Conservation (phyloP, 805 yeast genomes). For the Wickerhamiella dianesei region DNA sequence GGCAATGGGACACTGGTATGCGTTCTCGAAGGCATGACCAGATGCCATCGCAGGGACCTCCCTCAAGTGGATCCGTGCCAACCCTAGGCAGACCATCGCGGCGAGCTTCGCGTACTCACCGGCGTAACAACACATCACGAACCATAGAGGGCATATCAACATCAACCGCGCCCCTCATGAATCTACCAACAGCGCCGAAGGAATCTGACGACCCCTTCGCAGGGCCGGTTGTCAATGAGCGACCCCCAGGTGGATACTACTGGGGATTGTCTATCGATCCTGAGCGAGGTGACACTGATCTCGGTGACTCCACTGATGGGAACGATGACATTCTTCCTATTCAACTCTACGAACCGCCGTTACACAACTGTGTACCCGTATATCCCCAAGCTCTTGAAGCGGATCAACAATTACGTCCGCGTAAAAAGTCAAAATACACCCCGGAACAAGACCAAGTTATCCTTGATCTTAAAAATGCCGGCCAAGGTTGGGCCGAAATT, state of each 20-base stretch:
- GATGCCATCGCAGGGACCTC: no score
- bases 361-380: slow-evolving; percentile 28
- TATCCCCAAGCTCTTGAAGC: slow-evolving; percentile 33
- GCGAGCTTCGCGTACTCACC: not conserved
- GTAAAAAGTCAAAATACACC: slow-evolving; percentile 55
- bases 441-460: slow-evolving; percentile 56
- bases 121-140: slow-evolving; percentile 6
- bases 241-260: slow-evolving; percentile 17
- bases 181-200: not conserved
- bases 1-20: no score
- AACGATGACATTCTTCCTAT: slow-evolving; percentile 13
- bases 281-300: slow-evolving; percentile 3
- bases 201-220: not conserved
- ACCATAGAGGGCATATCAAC: slow-evolving; percentile 1
- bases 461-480: slow-evolving; percentile 44
- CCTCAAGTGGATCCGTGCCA: no score
- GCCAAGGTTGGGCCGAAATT: slow-evolving; percentile 61
- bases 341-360: slow-evolving; percentile 37
- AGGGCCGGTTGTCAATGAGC: slow-evolving; percentile 5
- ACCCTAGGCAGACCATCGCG: not conserved
- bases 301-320: slow-evolving; percentile 13
- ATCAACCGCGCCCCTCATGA: slow-evolving; percentile 3
- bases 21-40: no score
- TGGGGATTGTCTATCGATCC: slow-evolving; percentile 13
- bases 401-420: slow-evolving; percentile 36